Evolutionary conservation across 2,329 filamentous ascomycete species (phyloP).

Genomic region (Dothiorella sarmentorum): DNA sequence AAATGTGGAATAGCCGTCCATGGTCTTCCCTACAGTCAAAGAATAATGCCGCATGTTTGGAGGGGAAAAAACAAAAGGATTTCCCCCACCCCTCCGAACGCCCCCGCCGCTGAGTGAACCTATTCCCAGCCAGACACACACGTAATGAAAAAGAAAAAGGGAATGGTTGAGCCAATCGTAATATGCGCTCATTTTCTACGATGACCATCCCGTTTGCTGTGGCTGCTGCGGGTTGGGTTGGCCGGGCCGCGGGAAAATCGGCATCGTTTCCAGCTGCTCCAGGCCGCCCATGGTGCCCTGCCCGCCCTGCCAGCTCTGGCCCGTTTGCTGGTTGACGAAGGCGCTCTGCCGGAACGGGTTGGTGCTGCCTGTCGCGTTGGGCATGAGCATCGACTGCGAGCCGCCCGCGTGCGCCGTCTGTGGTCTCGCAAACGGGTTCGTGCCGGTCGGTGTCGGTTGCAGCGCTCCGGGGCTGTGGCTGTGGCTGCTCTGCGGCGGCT

Average conservation of each 20-base stretch:
- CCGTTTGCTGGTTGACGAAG: slow-evolving; percentile 85
- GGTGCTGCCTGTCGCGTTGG: slow-evolving; percentile 81
- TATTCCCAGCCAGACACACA: neutral
- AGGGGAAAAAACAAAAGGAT: no score
- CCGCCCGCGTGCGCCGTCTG: slow-evolving; percentile 25
- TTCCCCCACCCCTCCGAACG: neutral
- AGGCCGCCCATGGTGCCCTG: slow-evolving; percentile 77
- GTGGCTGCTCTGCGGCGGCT: slow-evolving; percentile 32
- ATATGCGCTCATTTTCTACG: neutral
- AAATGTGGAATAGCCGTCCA: neutral
- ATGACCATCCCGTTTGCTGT: slow-evolving; percentile 15
- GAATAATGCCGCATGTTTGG: neutral
- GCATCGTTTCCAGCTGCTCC: slow-evolving; percentile 74
- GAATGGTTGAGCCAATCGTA: neutral
- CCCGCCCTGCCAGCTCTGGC: slow-evolving; percentile 81
- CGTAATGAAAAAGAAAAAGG: neutral
- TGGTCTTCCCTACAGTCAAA: neutral
- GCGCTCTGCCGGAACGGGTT: slow-evolving; percentile 92
- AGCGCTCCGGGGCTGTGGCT: slow-evolving; percentile 33
- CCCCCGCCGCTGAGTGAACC: slow-evolving; percentile 17
- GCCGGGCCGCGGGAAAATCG: slow-evolving; percentile 70
- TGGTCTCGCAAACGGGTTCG: slow-evolving; percentile 66
- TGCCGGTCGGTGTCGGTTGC: slow-evolving; percentile 62
- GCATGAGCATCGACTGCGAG: slow-evolving; percentile 44
- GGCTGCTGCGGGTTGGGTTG: slow-evolving; percentile 7